Percentiles rank a stretch among this genome's conserved stretches.
phyloP scores from a whole-genome alignment of 2,329 filamentous ascomycete genomes.

The Camillea tinctor region DNA sequence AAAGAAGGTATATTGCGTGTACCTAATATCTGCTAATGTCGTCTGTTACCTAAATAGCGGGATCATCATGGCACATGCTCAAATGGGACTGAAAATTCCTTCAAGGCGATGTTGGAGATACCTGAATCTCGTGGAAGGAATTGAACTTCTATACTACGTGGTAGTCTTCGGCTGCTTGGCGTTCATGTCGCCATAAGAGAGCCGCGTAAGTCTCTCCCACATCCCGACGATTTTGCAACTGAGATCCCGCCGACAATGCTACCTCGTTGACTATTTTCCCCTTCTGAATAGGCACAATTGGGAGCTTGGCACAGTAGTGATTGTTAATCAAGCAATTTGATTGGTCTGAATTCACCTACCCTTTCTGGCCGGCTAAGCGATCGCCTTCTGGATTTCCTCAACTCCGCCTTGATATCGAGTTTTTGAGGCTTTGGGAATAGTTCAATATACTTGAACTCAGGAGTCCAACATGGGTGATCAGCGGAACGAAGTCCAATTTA shows the following conservation, averaged over 20 bases:
- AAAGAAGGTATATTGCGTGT: neutral
- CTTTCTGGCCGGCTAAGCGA: neutral
- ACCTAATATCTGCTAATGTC: neutral
- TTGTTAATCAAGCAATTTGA: neutral
- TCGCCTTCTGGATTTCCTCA: neutral
- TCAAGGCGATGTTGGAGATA: neutral
- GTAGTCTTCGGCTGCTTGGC: constrained; percentile 4
- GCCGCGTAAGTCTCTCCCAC: constrained; percentile 10
- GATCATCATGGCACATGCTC: neutral
- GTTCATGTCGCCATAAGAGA: neutral
- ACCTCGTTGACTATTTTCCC: neutral
- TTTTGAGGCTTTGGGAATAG: neutral
- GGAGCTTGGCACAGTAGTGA: neutral
- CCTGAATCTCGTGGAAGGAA: neutral
- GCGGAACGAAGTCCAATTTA: neutral
- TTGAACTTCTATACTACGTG: neutral
- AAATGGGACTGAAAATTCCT: neutral
- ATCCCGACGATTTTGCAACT: constrained; percentile 2
- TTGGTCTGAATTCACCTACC: neutral
- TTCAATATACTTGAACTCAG: neutral
- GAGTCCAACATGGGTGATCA: neutral
- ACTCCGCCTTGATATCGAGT: neutral
- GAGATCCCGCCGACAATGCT: neutral
- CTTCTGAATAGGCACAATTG: neutral
- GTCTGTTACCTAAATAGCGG: neutral